Evolutionary conservation across 1,139 yeast genomes (phyloP).

Genomic region (Suhomyces terraborum): DNA sequence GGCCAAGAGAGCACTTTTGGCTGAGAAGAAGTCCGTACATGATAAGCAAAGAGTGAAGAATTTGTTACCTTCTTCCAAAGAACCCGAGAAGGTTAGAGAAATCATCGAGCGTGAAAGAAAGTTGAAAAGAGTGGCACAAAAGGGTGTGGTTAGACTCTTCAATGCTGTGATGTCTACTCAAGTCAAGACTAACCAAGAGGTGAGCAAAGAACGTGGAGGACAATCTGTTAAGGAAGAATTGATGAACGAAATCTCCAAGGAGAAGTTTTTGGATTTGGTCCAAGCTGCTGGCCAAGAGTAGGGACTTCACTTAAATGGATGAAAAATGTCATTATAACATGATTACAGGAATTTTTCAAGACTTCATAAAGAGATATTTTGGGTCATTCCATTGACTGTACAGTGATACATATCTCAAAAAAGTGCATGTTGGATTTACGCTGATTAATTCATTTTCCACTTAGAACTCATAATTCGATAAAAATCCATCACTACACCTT

Average conservation of each 20-base stretch:
- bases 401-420: too few species aligned
- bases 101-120: constrained; percentile 68
- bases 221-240: constrained; percentile 58
- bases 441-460: too few species aligned
- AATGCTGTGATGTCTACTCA: constrained; percentile 91
- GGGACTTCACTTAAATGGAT: too few species aligned
- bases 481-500: too few species aligned
- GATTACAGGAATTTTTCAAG: too few species aligned
- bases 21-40: constrained; percentile 69
- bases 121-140: constrained; percentile 83
- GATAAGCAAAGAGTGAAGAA: constrained; percentile 70
- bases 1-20: constrained; percentile 69
- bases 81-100: constrained; percentile 54
- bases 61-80: constrained; percentile 61
- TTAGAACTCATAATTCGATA: too few species aligned
- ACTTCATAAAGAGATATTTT: too few species aligned
- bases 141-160: constrained; percentile 89
- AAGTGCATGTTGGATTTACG: too few species aligned
- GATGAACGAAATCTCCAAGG: constrained; percentile 82
- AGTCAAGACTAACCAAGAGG: constrained; percentile 51
- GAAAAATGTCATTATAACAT: too few species aligned
- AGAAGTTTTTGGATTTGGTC: constrained; percentile 84
- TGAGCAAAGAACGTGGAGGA: constrained; percentile 39
- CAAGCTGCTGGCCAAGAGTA: constrained; percentile 68
- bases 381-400: too few species aligned